Base-by-base conservation (phyloP, 805 yeast species). In the Naumovozyma dairenensis region DNA sequence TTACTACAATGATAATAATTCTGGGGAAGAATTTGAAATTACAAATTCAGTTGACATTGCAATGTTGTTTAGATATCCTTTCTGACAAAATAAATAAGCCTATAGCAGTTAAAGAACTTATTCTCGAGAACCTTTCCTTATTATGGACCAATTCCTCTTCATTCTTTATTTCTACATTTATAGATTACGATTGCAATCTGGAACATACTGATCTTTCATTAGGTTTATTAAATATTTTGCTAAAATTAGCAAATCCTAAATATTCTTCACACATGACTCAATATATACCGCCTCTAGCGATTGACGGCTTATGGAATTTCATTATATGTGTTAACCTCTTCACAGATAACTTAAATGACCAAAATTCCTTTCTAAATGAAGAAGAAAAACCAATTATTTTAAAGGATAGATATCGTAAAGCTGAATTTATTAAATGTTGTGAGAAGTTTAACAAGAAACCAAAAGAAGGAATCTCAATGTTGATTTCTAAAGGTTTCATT, bases 251-350 rank as follows among this genome's bases (percentile, higher is more conserved):
- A 0, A 69, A 82, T 30, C 93, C 96, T 0, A 94, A 84, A 46
- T 72, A 89, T 10, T 89, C 96, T 0, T 48, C 67, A 10, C 66
- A 70, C 45, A 77, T 93, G 0, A 80, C 94, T 0, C 82, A 81
- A 26, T 77, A 73, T 43, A 93, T 87, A 2, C 96, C 97, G 0
- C 95, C 96, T 1, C 69, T 85, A 6, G 86, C 96, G 47, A 64
- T 92, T 36, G 96, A 87, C 48, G 94, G 96, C 1, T 55, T 89
- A n/a, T n/a, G n/a, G n/a, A n/a, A n/a, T n/a, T n/a, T n/a, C n/a
- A n/a, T n/a, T n/a, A n/a, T n/a, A n/a, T n/a, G n/a, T n/a, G n/a
- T n/a, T n/a, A n/a, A n/a, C n/a, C 17, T 21, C 9, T 35, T 16
- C 10, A 20, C 26, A n/a, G 17, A 14, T 2, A 25, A 20, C 14